Evolutionary conservation across 2,329 filamentous ascomycete species (phyloP), one percentile per base, ranked within the genome.

Genomic region (Nemania sp.): DNA sequence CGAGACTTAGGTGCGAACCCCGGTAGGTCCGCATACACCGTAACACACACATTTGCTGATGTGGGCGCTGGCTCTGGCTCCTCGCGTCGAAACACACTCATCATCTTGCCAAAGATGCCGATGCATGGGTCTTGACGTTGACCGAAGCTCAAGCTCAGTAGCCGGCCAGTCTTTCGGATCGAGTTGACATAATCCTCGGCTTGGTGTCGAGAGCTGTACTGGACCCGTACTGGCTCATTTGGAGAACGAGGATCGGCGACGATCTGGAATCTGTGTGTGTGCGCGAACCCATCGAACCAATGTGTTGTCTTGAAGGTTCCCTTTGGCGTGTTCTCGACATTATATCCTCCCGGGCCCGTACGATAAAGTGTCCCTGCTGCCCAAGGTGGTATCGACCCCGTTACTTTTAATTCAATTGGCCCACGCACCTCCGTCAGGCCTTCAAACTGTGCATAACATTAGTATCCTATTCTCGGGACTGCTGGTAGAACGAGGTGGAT

Each of bases 211-310:
- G 90, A 95, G 6, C 88, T 88, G 72, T 94, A 94, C 21, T 82
- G 77, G 2, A 93, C 88, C 35, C 78, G 76, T 10, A 71, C 67
- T 0, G 70, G 70, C 29, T 60, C 63, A 2, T 67, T 64, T 1
- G 63, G 20, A 32, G 63, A 57, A 9, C 56, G 40, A 5, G 68
- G 54, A 15, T 69, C 70, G 17, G 81, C 71, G 2, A 85, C 68
- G 34, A 94, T 89, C 59, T 91, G 82, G 71, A 94, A 94, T 29
- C 84, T 86, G 75, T 94, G 90, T 1, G 86, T 80, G 57, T 90
- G 84, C 2, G 86, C 83, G 60, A 92, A 86, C 5, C 89, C 89
- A 71, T 95, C 91, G 67, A 95, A 95, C 91, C 91, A 95, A 73
- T 95, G 90, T 1, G 81, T 84, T 12, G 88, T 79, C 34, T 80